Conservation (phyloP, 148 eudicot genomes). For the Simmondsia chinensis region DNA sequence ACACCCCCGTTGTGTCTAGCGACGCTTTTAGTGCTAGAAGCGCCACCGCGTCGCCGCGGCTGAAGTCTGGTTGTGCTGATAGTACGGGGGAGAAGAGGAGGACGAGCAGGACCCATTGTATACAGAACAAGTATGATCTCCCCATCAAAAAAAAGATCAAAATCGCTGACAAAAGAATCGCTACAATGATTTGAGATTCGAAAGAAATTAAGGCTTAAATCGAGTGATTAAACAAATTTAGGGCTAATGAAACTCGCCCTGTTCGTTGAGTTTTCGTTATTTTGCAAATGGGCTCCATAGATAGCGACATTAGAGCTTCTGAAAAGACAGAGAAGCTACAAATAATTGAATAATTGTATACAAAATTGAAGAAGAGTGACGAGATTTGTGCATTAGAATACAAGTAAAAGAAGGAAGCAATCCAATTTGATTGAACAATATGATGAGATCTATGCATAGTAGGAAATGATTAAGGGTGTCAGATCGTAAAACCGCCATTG, state of each 20-base stretch:
- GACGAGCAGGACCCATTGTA: no score
- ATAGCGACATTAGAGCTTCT: constrained; percentile 13
- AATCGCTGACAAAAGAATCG: no score
- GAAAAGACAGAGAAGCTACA: constrained; percentile 6
- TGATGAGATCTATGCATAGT: no score
- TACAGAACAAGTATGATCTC: background rate
- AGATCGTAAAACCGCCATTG: no score
- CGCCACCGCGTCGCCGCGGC: constrained; percentile 20
- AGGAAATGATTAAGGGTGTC: no score
- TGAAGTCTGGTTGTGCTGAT: background rate
- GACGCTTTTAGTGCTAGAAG: constrained; percentile 24
- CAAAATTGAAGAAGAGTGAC: no score
- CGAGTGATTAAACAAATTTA: background rate
- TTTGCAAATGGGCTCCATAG: background rate
- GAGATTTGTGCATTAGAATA: no score
- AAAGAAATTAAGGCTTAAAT: no score
- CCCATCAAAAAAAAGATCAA: no score
- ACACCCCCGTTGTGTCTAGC: constrained; percentile 22
- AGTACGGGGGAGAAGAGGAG: background rate
- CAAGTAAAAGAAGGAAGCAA: no score
- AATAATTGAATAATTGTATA: constrained; percentile 4
- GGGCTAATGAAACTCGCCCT: background rate
- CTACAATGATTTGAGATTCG: no score
- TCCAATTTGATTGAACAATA: no score
- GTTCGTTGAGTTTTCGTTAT: background rate